A percentile compares a stretch with the other conserved stretches of the same genome.
phyloP scores from a whole-genome alignment of 495 filamentous ascomycete genomes.

The Ascodesmis nigricans region DNA sequence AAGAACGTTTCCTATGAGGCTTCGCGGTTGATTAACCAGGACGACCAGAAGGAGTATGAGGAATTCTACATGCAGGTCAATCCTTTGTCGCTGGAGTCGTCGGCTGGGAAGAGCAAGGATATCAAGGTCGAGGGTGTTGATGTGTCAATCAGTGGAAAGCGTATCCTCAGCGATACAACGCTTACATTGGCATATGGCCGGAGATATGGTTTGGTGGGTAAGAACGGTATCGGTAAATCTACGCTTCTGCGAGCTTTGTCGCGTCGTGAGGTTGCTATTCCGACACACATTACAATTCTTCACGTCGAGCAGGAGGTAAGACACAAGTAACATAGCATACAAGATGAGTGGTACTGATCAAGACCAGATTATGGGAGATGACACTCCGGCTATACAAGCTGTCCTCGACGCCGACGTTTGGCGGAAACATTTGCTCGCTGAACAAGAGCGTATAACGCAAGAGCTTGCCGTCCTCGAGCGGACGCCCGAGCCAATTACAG shows the following conservation, averaged over 20 bases:
- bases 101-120: constrained; percentile 74
- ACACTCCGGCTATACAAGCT: constrained; percentile 84
- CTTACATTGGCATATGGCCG: constrained; percentile 82
- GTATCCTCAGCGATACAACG: constrained; percentile 75
- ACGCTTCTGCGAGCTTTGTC: constrained; percentile 81
- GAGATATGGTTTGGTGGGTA: constrained; percentile 89
- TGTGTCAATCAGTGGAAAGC: constrained; percentile 67
- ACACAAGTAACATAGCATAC: neutral
- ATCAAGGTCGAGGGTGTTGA: constrained; percentile 95
- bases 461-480: constrained; percentile 59
- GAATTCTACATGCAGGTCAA: constrained; percentile 99
- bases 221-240: constrained; percentile 99
- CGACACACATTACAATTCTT: constrained; percentile 91
- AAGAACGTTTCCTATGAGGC: constrained; percentile 97
- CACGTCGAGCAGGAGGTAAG: constrained; percentile 94
- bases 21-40: constrained; percentile 61
- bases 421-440: constrained; percentile 81
- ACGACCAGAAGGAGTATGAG: constrained; percentile 82
- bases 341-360: neutral
- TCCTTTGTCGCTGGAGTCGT: constrained; percentile 55
- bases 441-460: constrained; percentile 73
- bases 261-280: constrained; percentile 79
- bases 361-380: constrained; percentile 69
- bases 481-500: constrained; percentile 32
- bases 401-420: constrained; percentile 97